phyloP scores from a whole-genome alignment of 2,329 filamentous ascomycete genomes.

The Westerdykella ornata region DNA sequence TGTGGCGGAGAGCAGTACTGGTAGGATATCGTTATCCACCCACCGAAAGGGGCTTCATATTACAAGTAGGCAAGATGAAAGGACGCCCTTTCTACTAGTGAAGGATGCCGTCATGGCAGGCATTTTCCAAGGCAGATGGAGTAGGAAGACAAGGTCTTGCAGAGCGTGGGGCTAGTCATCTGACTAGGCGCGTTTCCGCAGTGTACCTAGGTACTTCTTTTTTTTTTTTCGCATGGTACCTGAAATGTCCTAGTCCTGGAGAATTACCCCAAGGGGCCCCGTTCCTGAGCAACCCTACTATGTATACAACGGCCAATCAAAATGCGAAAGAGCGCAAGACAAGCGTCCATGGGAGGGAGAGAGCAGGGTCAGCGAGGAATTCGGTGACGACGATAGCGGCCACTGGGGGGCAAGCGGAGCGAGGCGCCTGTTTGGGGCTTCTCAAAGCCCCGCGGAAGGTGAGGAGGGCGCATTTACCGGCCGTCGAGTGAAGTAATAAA shows the following conservation, averaged over 20 bases:
- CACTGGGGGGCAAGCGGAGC: neutral
- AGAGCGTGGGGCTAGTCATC: neutral
- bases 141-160: neutral
- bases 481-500: too few relatives aligned
- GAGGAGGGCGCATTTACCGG: too few relatives aligned
- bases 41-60: neutral
- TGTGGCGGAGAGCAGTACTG: constrained; percentile 19
- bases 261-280: constrained; percentile 13
- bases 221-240: constrained; percentile 5
- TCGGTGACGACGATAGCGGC: constrained; percentile 8
- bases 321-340: constrained; percentile 1
- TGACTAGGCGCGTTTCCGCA: too few relatives aligned
- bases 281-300: constrained; percentile 7
- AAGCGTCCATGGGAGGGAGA: neutral
- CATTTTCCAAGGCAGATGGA: neutral
- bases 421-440: too few relatives aligned
- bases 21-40: neutral
- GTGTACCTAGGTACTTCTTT: too few relatives aligned
- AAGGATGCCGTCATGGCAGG: neutral
- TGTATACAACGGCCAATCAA: constrained; percentile 13
- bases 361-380: constrained; percentile 10
- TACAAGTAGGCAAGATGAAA: neutral
- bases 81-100: neutral
- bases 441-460: too few relatives aligned
- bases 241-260: constrained; percentile 15